phyloP scores from a whole-genome alignment of 345 rosid species.

The Hevea brasiliensis region DNA sequence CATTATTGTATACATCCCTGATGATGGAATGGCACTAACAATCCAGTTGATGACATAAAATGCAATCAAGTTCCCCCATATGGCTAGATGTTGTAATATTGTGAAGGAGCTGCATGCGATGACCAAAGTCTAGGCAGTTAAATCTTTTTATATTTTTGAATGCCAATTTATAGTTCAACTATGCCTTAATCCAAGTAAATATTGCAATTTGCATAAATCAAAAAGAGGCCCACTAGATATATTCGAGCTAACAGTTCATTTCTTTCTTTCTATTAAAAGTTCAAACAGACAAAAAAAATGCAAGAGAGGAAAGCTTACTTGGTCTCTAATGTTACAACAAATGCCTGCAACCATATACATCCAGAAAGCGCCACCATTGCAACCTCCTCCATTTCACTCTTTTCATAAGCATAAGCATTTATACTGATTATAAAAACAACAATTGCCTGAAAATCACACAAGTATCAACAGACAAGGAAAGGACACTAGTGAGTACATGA shows the following conservation, averaged over 20 bases:
- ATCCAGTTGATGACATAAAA: conserved; percentile 82
- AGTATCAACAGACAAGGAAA: not conserved
- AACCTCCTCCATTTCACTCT: conserved; percentile 95
- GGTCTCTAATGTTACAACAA: conserved; percentile 89
- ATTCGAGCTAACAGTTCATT: not conserved
- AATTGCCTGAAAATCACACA: conserved; percentile 66
- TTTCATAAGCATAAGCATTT: conserved; percentile 80
- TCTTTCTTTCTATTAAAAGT: not conserved
- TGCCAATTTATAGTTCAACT: not conserved
- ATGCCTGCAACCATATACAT: conserved; percentile 98
- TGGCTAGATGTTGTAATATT: conserved; percentile 78
- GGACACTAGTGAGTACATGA: not conserved
- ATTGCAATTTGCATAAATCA: not conserved
- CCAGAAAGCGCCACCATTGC: conserved; percentile 97
- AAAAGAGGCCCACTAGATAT: not conserved
- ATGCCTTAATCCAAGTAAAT: not conserved
- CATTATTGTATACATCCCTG: conserved; percentile 95
- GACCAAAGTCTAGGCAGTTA: conserved; percentile 7
- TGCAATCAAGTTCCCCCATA: conserved; percentile 84
- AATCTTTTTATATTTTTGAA: not conserved
- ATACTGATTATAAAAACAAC: conserved; percentile 84
- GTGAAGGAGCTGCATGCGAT: conserved; percentile 79
- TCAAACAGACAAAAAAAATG: not conserved
- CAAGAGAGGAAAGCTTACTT: conserved; percentile 50
- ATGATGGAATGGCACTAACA: conserved; percentile 78